phyloP scores from a whole-genome alignment of 371 early-diverging fungal genomes.

The Mortierella sp. region DNA sequence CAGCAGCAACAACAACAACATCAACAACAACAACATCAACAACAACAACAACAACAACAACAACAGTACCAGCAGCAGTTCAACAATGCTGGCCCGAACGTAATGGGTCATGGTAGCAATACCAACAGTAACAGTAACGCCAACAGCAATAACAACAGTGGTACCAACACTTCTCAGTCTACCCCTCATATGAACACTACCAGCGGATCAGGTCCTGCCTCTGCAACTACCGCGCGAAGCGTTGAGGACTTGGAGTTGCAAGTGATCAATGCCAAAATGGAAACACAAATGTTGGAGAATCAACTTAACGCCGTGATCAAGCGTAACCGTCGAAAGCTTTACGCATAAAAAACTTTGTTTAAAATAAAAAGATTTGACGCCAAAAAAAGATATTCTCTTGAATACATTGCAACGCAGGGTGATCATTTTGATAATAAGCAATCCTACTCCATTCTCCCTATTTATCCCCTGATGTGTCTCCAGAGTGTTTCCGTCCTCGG shows the following conservation, averaged over 20 bases:
- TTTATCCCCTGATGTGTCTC: no score
- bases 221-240: conserved; percentile 35
- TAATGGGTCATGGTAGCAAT: background rate
- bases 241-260: conserved; percentile 53
- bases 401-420: no score
- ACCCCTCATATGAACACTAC: conserved; percentile 12
- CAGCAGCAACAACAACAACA: conserved; percentile 15
- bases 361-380: no score
- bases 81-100: background rate
- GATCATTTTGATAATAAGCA: no score
- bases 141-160: conserved; percentile 21
- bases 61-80: conserved; percentile 14
- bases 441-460: no score
- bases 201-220: background rate
- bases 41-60: background rate
- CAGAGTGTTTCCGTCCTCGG: no score
- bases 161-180: conserved; percentile 16
- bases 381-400: no score
- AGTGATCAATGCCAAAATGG: conserved; percentile 57
- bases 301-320: conserved; percentile 58
- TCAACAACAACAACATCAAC: background rate
- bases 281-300: conserved; percentile 57
- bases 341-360: conserved; percentile 21
- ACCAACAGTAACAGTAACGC: conserved; percentile 11
- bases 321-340: conserved; percentile 44